Evolutionary conservation across 2,329 filamentous ascomycete species (phyloP), one percentile per base, ranked within the genome.

Genomic region (Pestalotiopsis sp.): DNA sequence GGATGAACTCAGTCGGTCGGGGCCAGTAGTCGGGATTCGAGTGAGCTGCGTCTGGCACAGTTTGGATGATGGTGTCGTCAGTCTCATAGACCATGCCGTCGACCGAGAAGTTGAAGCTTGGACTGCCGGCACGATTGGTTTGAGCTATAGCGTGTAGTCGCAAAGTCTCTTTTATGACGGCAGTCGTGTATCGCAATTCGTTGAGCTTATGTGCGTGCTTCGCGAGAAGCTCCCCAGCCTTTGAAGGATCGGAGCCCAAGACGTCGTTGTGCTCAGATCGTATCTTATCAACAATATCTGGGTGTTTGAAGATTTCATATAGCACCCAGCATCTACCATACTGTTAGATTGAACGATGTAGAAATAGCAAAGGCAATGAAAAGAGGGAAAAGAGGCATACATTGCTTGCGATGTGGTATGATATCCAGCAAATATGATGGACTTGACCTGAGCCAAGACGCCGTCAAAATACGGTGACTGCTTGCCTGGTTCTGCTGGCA

Each of bases 31-130:
- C 64, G 4, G 64, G 49, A 57, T 23, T 39, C 12, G 7, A 3
- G n/a, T 65, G 39, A 9, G 49, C 5, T 12, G 14, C 63, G 14
- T 7, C 14, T 17, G 45, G 41, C 6, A 36, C n/a, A 11, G 63
- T 65, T n/a, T 57, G 63, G 49, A 57, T 9, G 13, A 58, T 23
- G 20, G 75, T 80, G 9, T 76, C 74, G 17, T 81, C 80, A 1
- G 39, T 65, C 9, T 45, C 45, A 38, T 66, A 57, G 1, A 20
- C 5, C 12, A 20, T 23, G 2, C 81, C 78, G 25, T 77, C 75
- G 36, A 84, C 77, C 27, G 76, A 79, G 68, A 82, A 71, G 12
- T 17, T 38, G 13, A 57, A 66, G 7, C 25, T 25, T 23, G 20
- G 7, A 13, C 23, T 39, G 6, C 45, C 64, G 14, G 31, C 3